Conservation (phyloP, 2,329 filamentous ascomycete species). For the Fusarium citri region DNA sequence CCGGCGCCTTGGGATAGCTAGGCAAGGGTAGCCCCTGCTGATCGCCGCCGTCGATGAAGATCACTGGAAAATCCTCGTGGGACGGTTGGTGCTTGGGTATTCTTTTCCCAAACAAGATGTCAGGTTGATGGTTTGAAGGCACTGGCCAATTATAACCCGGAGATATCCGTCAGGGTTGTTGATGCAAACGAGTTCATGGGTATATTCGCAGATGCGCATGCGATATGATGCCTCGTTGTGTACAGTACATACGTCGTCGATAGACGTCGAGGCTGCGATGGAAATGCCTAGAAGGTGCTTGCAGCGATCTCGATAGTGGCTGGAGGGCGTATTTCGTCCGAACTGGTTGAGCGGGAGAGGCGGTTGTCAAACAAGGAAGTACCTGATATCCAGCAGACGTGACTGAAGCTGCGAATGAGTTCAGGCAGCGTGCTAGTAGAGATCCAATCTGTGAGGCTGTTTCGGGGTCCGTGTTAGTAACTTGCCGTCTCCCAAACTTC, state of each 20-base stretch:
- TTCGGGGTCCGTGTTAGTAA: constrained; percentile 12
- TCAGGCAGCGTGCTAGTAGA: constrained; percentile 4
- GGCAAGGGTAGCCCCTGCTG: constrained; percentile 45
- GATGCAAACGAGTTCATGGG: constrained; percentile 30
- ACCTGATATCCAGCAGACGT: constrained; percentile 2
- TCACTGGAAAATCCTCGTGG: constrained; percentile 47
- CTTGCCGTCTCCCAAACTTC: not conserved
- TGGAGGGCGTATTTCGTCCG: constrained; percentile 1
- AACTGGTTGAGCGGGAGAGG: constrained; percentile 14
- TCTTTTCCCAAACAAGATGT: constrained; percentile 28
- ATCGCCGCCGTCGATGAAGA: constrained; percentile 48
- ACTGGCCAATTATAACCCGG: constrained; percentile 34
- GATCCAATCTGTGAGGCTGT: constrained; percentile 20
- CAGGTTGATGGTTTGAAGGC: constrained; percentile 34
- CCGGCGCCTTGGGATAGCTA: constrained; percentile 38
- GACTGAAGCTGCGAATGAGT: constrained; percentile 4
- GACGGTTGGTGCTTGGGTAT: constrained; percentile 19
- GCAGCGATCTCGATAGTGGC: constrained; percentile 19
- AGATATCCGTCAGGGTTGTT: constrained; percentile 39
- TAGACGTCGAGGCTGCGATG: constrained; percentile 1
- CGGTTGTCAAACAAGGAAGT: constrained; percentile 7
- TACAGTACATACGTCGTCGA: not conserved
- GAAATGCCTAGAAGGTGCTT: constrained; percentile 3
- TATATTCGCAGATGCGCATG: constrained; percentile 3
- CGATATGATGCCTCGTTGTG: constrained; percentile 3